Conservation (phyloP, 352 stramenopile genomes). For the Globisporangium cederbergense region DNA sequence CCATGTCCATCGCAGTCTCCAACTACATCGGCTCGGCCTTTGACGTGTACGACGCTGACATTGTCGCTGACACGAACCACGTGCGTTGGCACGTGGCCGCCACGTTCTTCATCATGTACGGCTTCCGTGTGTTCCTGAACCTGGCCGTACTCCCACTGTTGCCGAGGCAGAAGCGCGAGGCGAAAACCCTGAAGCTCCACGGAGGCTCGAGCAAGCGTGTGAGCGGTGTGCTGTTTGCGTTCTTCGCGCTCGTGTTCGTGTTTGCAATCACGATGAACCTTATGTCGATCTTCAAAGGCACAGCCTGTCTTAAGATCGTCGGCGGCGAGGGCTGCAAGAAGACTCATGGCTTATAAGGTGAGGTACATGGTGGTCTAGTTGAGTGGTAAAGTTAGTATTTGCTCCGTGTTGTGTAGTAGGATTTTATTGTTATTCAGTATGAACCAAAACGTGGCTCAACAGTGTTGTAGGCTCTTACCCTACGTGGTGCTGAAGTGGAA, state of each 20-base stretch:
- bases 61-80: constrained; percentile 39
- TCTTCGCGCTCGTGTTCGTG: constrained; percentile 41
- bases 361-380: not conserved
- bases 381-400: not conserved
- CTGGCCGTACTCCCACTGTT: constrained; percentile 48
- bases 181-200: constrained; percentile 47
- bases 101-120: constrained; percentile 55
- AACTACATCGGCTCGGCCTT: constrained; percentile 60
- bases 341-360: not conserved
- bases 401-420: not conserved
- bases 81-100: constrained; percentile 59
- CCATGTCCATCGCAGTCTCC: constrained; percentile 47
- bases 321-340: constrained; percentile 48
- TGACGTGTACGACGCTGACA: constrained; percentile 56
- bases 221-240: constrained; percentile 31
- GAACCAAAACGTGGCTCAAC: not conserved
- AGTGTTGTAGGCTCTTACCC: not conserved
- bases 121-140: constrained; percentile 38
- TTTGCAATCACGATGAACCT: constrained; percentile 51
- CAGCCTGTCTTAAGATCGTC: constrained; percentile 53
- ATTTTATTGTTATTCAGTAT: not conserved
- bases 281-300: constrained; percentile 54
- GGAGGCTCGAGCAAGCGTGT: constrained; percentile 39
- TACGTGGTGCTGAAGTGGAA: constrained; percentile 22
- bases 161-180: constrained; percentile 43